These are phyloP conservation scores for Nidula microcarpa DNA, from an alignment of 768 basidiomycete genomes.

Conservation along the genomic window DNA sequence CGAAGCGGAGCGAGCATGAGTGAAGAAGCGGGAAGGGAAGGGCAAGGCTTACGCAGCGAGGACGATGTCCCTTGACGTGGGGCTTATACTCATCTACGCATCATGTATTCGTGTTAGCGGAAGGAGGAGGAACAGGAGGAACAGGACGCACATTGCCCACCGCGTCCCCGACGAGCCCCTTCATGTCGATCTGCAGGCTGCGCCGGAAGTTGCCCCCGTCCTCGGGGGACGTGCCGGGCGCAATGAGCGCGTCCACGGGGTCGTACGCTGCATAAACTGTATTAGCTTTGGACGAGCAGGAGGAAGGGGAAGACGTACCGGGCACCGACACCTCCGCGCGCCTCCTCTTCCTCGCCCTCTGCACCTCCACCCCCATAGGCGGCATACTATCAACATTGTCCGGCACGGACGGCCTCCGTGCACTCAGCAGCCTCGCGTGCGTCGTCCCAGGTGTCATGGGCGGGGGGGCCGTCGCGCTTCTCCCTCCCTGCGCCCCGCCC, in stretches of 20 bases:
- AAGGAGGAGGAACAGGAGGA: background rate
- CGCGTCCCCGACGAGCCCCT: slow-evolving; percentile 73
- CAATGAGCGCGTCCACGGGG: too few species aligned
- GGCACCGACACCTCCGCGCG: background rate
- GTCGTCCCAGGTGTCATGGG: background rate
- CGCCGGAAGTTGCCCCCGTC: slow-evolving; percentile 57
- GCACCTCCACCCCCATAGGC: background rate
- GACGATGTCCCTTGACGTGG: slow-evolving; percentile 83
- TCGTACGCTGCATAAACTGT: too few species aligned
- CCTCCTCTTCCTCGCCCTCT: background rate
- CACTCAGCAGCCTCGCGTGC: background rate
- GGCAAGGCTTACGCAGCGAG: slow-evolving; percentile 69
- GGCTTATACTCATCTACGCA: slow-evolving; percentile 85
- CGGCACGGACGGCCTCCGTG: background rate
- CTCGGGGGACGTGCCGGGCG: slow-evolving; percentile 32
- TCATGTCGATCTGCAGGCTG: slow-evolving; percentile 76
- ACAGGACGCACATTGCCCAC: slow-evolving; percentile 71
- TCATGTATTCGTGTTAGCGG: slow-evolving; percentile 2
- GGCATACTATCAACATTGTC: too few species aligned
- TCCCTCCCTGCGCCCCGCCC: too few species aligned
- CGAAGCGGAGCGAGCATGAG: background rate
- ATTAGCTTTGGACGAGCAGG: too few species aligned
- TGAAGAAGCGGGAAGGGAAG: background rate
- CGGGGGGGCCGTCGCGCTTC: background rate
- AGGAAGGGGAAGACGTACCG: too few species aligned